Evolutionary conservation across 179 eudicot species (phyloP).

Genomic region (Silene coronaria): DNA sequence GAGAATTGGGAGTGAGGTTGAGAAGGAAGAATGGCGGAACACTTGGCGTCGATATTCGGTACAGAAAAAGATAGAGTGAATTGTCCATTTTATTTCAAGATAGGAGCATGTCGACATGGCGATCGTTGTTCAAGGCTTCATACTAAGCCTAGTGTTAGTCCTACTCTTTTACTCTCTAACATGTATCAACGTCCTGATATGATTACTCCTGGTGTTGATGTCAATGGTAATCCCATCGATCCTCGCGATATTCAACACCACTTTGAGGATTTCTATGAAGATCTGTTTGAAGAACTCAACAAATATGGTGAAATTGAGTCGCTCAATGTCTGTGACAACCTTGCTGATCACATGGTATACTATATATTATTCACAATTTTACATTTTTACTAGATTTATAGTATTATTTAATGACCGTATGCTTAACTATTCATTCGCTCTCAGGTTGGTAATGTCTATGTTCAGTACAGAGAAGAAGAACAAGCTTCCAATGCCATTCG

Average conservation of each 20-base stretch:
- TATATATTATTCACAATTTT: background rate
- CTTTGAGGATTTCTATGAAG: slow-evolving; percentile 78
- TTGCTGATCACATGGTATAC: slow-evolving; percentile 80
- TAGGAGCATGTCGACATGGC: slow-evolving; percentile 77
- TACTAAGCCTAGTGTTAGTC: slow-evolving; percentile 65
- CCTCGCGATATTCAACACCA: slow-evolving; percentile 58
- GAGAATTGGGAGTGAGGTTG: too few species aligned
- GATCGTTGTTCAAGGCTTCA: slow-evolving; percentile 71
- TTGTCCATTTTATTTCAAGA: slow-evolving; percentile 78
- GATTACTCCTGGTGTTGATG: slow-evolving; percentile 76
- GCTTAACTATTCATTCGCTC: background rate
- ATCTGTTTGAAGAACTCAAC: slow-evolving; percentile 62
- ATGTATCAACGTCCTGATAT: slow-evolving; percentile 75
- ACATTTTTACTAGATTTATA: background rate
- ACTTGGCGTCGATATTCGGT: slow-evolving; percentile 67
- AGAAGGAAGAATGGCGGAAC: slow-evolving; percentile 53
- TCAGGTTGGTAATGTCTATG: slow-evolving; percentile 77
- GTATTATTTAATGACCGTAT: background rate
- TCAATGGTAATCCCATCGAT: slow-evolving; percentile 61
- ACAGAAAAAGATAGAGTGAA: slow-evolving; percentile 76
- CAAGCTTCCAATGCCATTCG: slow-evolving; percentile 54
- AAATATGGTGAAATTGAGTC: slow-evolving; percentile 79
- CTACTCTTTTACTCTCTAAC: slow-evolving; percentile 58
- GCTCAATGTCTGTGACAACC: slow-evolving; percentile 69
- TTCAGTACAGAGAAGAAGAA: slow-evolving; percentile 66